phyloP scores from a whole-genome alignment of 129 eudicot species.

The Sambucus nigra region DNA sequence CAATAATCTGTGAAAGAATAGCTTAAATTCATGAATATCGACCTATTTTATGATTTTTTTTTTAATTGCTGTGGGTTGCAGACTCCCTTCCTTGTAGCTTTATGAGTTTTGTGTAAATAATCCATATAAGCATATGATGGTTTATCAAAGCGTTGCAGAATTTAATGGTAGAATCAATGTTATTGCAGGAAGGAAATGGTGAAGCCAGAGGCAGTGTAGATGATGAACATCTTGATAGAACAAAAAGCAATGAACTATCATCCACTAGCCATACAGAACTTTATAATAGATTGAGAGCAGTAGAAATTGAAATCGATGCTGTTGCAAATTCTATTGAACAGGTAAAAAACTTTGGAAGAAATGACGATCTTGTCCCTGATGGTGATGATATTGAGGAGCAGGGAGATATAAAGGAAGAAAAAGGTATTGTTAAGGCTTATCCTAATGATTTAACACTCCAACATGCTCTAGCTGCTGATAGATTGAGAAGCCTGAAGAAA shows the following conservation, averaged over 20 bases:
- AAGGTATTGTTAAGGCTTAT: conserved; percentile 28
- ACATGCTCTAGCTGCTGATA: conserved; percentile 81
- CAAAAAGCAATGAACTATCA: conserved; percentile 27
- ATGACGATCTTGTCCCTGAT: conserved; percentile 26
- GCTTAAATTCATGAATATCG: too few species aligned
- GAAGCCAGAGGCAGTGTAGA: conserved; percentile 33
- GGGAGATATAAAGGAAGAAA: conserved; percentile 26
- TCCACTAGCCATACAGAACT: conserved; percentile 28
- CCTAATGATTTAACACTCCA: conserved; percentile 54
- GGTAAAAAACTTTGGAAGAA: conserved; percentile 28
- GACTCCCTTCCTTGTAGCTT: not conserved
- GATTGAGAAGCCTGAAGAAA: conserved; percentile 66
- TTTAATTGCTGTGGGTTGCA: not conserved
- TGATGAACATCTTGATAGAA: conserved; percentile 35
- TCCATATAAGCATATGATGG: conserved; percentile 1
- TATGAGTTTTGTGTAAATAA: too few species aligned
- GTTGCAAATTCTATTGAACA: conserved; percentile 69
- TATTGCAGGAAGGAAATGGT: conserved; percentile 50
- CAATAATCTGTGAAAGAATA: too few species aligned
- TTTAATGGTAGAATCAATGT: conserved; percentile 11
- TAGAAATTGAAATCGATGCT: conserved; percentile 79
- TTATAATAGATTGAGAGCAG: conserved; percentile 66
- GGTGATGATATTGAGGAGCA: conserved; percentile 25
- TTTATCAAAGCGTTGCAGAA: conserved; percentile 4
- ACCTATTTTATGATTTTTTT: too few species aligned